Evolutionary conservation across 306 rosid genomes (phyloP).

Genomic region (Ormosia emarginata): DNA sequence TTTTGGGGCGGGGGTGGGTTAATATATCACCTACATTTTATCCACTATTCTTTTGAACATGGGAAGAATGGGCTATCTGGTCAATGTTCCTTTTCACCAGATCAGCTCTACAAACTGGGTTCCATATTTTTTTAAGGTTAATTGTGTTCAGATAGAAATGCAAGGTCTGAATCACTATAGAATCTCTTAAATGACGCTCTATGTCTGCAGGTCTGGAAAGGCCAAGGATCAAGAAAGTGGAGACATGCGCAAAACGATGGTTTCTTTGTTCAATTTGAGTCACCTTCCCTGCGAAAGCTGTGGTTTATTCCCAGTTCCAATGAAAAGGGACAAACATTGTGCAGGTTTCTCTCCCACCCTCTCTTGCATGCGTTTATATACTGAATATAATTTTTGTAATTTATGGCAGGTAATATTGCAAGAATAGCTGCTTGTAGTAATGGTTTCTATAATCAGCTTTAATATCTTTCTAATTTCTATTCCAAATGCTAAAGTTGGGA

Average conservation of each 20-base stretch:
- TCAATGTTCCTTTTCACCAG: not conserved
- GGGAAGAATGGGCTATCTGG: not conserved
- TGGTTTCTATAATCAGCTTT: not conserved
- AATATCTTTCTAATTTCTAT: not conserved
- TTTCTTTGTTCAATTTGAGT: constrained; percentile 88
- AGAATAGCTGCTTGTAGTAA: not conserved
- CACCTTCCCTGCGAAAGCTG: constrained; percentile 67
- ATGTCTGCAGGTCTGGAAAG: constrained; percentile 88
- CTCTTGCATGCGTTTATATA: not conserved
- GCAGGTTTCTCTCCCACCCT: constrained; percentile 68
- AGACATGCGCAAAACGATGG: constrained; percentile 90
- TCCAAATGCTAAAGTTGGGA: not conserved
- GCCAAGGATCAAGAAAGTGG: constrained; percentile 97
- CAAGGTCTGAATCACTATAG: not conserved
- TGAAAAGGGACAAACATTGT: constrained; percentile 79
- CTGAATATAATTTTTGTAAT: not conserved
- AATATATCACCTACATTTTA: not conserved
- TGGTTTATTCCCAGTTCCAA: constrained; percentile 85
- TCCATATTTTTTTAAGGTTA: not conserved
- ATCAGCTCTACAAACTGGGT: not conserved
- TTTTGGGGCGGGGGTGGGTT: not conserved
- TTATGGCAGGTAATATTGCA: not conserved
- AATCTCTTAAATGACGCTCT: constrained; percentile 1
- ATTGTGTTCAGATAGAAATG: constrained; percentile 18
- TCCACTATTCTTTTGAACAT: not conserved